Base-by-base conservation (phyloP, 1,139 yeast species). In the Blastobotrys illinoisensis region DNA sequence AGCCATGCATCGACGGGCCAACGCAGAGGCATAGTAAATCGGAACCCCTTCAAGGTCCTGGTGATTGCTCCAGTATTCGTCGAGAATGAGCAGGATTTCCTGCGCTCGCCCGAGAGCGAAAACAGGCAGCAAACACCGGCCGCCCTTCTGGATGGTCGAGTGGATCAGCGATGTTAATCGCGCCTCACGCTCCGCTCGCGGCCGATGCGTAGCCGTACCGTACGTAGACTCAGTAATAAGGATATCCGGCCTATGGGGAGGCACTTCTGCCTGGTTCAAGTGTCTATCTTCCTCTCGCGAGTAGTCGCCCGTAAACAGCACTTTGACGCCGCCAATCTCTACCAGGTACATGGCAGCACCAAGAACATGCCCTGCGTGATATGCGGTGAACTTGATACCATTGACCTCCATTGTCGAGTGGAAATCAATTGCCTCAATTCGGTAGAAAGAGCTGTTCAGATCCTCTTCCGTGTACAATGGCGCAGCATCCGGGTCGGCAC, bases 301-400 rank as follows among this genome's bases (percentile, higher is more conserved):
- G 66, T 88, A 93, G 69, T 93, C 99, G 52, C 99, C 99, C 0
- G 99, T 93, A 68, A 91, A 93, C 53, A 95, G 72, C 1, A 90
- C 79, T 62, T 89, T 88, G 58, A 93, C 75, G 0, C 98, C 98
- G 7, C 97, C 97, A 64, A 95, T 86, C 69, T 93, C 99, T 50
- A 93, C 81, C 62, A 93, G 85, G 69, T 86, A 93, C 98, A 93
- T 93, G 43, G 99, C 97, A 13, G 99, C 98, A 52, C 99, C 99
- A 51, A 93, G 76, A 18, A 93, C 99, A 77, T 93, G 99, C 14
- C 99, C 99, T 3, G 99, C 99, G 72, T 93, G 99, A 70, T 86
- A 95, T 3, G 99, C 99, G 0, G 99, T 95, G 73, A 93, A 93
- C 66, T 95, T 78, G 56, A 95, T 85, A 51, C 99, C 99, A 55